Conservation (phyloP, 768 basidiomycete species). For the Termitomyces eurrhizus region DNA sequence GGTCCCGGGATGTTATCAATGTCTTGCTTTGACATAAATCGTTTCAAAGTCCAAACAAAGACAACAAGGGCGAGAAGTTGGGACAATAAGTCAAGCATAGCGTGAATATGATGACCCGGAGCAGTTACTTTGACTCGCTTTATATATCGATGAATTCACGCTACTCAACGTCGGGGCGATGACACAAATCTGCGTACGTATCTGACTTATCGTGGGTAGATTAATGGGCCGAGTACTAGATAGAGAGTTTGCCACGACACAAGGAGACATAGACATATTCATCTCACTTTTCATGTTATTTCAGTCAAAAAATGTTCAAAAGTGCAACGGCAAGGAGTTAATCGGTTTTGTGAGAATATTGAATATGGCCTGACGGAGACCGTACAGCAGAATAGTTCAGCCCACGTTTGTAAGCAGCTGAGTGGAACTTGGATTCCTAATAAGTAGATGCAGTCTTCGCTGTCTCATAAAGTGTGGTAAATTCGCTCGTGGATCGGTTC, state of each 20-base stretch:
- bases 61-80: not conserved
- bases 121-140: not conserved
- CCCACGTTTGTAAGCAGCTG: not conserved
- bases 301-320: too few relatives aligned
- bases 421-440: too few relatives aligned
- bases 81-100: not conserved
- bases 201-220: not conserved
- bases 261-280: not conserved
- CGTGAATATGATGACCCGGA: not conserved
- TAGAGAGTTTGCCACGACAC: not conserved
- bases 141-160: not conserved
- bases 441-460: too few relatives aligned
- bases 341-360: not conserved
- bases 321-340: not conserved
- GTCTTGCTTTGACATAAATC: not conserved
- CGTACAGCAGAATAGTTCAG: not conserved
- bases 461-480: not conserved
- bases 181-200: slow-evolving; percentile 2
- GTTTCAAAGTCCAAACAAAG: slow-evolving; percentile 1
- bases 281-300: not conserved
- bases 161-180: not conserved
- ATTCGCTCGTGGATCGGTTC: not conserved
- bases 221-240: not conserved
- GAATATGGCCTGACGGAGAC: not conserved
- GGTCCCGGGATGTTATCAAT: slow-evolving; percentile 1